Conservation (phyloP, 345 rosid genomes). For the Hibiscus mutabilis region DNA sequence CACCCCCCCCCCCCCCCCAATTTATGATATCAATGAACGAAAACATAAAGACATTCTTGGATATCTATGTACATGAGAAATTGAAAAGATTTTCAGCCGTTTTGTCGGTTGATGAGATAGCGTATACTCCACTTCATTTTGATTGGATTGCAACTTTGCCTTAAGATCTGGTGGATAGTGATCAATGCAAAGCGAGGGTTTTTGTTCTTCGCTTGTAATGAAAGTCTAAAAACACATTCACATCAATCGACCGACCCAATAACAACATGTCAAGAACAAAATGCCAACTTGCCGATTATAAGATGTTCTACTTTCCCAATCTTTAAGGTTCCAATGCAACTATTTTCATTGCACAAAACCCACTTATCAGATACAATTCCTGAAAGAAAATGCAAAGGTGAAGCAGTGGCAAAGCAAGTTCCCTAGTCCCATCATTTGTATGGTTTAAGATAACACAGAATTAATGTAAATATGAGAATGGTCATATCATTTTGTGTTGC, state of each 20-base stretch:
- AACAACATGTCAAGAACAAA: background rate
- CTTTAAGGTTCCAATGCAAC: background rate
- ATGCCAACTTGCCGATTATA: background rate
- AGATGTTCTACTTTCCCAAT: background rate
- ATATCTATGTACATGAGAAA: background rate
- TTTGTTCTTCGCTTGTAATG: background rate
- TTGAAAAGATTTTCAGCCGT: background rate
- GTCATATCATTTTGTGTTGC: background rate
- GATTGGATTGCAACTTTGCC: background rate
- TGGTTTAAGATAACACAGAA: background rate
- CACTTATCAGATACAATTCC: background rate
- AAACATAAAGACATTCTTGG: background rate
- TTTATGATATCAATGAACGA: too few species aligned
- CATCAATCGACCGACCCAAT: background rate
- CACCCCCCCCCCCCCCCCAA: too few species aligned
- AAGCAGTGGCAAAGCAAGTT: background rate
- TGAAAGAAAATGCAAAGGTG: constrained; percentile 1
- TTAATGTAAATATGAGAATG: background rate
- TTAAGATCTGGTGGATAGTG: background rate
- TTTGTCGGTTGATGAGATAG: background rate
- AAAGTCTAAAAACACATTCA: background rate
- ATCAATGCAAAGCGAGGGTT: background rate
- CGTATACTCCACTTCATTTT: background rate
- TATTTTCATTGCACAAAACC: background rate
- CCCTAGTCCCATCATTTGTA: background rate